Conservation (phyloP, 1,139 yeast species). For the Hyphopichia khmerensis region DNA sequence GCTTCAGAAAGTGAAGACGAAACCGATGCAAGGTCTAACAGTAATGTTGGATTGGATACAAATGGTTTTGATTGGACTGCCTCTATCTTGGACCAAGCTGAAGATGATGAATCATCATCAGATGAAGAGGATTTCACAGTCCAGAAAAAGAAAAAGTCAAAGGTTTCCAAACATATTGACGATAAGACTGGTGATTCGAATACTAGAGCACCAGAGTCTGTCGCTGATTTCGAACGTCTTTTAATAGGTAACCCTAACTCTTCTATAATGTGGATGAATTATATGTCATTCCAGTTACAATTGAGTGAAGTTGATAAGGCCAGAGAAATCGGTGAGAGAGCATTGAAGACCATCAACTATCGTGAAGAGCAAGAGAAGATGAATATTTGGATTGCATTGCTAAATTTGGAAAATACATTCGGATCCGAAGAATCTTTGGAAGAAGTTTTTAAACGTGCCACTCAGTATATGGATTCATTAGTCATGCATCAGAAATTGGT, state of each 20-base stretch:
- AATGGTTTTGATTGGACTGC: slow-evolving; percentile 95
- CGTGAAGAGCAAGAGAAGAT: slow-evolving; percentile 92
- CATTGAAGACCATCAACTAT: slow-evolving; percentile 83
- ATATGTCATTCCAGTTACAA: slow-evolving; percentile 96
- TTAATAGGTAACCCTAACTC: slow-evolving; percentile 91
- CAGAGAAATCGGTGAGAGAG: slow-evolving; percentile 89
- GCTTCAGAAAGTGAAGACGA: slow-evolving; percentile 19
- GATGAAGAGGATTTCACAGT: slow-evolving; percentile 59
- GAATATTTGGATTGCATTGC: slow-evolving; percentile 93
- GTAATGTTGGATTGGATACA: slow-evolving; percentile 61
- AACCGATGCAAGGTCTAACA: slow-evolving; percentile 14
- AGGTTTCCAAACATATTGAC: slow-evolving; percentile 48
- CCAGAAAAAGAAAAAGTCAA: slow-evolving; percentile 43
- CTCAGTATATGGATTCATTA: slow-evolving; percentile 88
- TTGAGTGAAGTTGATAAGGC: slow-evolving; percentile 93
- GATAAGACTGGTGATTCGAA: slow-evolving; percentile 85
- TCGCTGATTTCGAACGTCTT: slow-evolving; percentile 85
- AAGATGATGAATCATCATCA: slow-evolving; percentile 50
- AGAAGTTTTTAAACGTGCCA: slow-evolving; percentile 75
- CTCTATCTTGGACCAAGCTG: slow-evolving; percentile 77
- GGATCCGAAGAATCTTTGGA: slow-evolving; percentile 84
- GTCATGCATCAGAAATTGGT: slow-evolving; percentile 79
- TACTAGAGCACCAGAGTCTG: slow-evolving; percentile 87
- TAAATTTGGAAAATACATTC: slow-evolving; percentile 90
- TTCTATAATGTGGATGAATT: slow-evolving; percentile 94